Percentiles rank a stretch among this genome's conserved stretches.
Evolutionary conservation across 345 rosid species (phyloP).

Genomic region (Euphorbia lathyris): DNA sequence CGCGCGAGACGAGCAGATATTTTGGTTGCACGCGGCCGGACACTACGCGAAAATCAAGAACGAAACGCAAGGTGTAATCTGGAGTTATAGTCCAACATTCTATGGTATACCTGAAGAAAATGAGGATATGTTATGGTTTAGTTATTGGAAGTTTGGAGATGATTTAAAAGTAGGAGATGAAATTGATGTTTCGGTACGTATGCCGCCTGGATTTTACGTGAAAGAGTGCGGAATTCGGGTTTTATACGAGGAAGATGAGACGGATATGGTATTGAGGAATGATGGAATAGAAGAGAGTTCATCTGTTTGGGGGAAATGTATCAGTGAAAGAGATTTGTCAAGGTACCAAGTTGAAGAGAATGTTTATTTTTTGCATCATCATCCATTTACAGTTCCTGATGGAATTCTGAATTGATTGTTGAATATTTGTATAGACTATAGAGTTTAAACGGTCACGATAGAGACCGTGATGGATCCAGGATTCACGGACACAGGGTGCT

Average conservation of each 20-base stretch:
- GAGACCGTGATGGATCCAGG: too few relatives aligned
- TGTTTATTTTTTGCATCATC: conserved; percentile 15
- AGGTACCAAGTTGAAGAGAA: not conserved
- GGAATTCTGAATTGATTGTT: conserved; percentile 3
- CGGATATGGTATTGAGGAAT: not conserved
- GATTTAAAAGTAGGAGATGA: conserved; percentile 5
- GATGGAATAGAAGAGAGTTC: not conserved
- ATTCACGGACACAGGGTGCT: too few relatives aligned
- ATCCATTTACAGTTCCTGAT: conserved; percentile 10
- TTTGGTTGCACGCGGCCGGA: conserved; percentile 6
- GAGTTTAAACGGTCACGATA: too few relatives aligned
- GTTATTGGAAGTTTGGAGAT: conserved; percentile 13
- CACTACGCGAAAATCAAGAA: conserved; percentile 9
- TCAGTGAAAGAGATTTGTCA: conserved; percentile 7
- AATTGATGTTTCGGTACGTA: conserved; percentile 11
- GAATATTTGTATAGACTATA: too few relatives aligned
- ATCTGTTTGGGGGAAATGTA: not conserved
- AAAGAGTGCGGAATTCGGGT: conserved; percentile 9
- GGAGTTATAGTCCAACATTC: conserved; percentile 15
- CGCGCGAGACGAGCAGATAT: not conserved
- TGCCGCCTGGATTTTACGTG: conserved; percentile 8
- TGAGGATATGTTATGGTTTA: conserved; percentile 16
- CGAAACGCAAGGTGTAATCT: conserved; percentile 6
- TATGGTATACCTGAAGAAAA: conserved; percentile 12
- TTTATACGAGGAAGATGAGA: not conserved